These are phyloP conservation scores for Coemansia reversa DNA, from an alignment of 192 early-diverging fungal species.

Conservation along the genomic window DNA sequence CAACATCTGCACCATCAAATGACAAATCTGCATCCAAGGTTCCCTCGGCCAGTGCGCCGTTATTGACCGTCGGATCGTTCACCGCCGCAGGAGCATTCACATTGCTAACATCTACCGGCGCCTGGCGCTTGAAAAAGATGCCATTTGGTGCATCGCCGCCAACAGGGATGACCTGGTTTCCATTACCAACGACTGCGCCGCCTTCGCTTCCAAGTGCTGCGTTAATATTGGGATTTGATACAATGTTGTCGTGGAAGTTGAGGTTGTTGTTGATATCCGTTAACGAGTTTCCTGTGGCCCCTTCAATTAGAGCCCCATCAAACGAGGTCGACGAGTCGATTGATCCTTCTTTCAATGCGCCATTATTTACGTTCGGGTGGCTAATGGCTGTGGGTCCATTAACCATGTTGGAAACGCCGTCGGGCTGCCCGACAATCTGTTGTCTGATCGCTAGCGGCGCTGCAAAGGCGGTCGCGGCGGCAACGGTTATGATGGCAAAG, in stretches of 20 bases:
- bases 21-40: conserved; percentile 34
- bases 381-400: conserved; percentile 47
- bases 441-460: conserved; percentile 38
- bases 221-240: conserved; percentile 46
- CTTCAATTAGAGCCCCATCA: conserved; percentile 31
- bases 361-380: conserved; percentile 42
- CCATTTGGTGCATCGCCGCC: neutral
- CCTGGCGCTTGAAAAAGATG: conserved; percentile 36
- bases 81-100: conserved; percentile 44
- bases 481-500: conserved; percentile 25
- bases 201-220: conserved; percentile 26
- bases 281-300: conserved; percentile 32
- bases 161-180: conserved; percentile 27
- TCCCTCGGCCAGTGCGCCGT: conserved; percentile 35
- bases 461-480: conserved; percentile 29
- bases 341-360: conserved; percentile 27
- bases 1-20: conserved; percentile 28
- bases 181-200: conserved; percentile 41
- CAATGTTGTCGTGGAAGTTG: conserved; percentile 47
- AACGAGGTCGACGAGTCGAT: conserved; percentile 38
- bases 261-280: conserved; percentile 31
- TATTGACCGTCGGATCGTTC: conserved; percentile 45
- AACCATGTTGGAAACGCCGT: conserved; percentile 21
- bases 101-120: conserved; percentile 27
- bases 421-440: conserved; percentile 31